A percentile compares a stretch with the other conserved stretches of the same genome.
Conservation (phyloP, 257 asterid genomes). For the Solanum ahanhuiri region DNA sequence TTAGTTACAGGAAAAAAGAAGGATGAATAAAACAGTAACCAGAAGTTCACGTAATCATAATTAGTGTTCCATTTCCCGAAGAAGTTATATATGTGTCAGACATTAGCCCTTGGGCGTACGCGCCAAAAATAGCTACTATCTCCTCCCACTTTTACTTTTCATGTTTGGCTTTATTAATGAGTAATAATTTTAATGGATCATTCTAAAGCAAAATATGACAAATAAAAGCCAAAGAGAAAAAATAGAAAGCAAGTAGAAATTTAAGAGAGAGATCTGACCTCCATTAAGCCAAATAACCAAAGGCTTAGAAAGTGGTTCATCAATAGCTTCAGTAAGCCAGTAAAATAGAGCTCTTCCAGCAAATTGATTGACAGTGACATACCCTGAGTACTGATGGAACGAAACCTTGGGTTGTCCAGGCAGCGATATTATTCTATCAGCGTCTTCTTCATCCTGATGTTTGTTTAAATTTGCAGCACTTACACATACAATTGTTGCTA, state of each 20-base stretch:
- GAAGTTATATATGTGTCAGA: background rate
- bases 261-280: slow-evolving; percentile 28
- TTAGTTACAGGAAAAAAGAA: background rate
- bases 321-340: slow-evolving; percentile 74
- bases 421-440: slow-evolving; percentile 52
- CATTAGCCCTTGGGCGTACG: background rate
- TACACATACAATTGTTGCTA: background rate
- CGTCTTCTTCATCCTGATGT: slow-evolving; percentile 33
- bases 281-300: slow-evolving; percentile 95
- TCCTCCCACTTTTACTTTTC: no score
- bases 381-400: slow-evolving; percentile 78
- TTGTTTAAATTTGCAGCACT: background rate
- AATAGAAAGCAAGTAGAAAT: background rate
- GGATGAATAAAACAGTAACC: background rate
- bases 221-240: no score
- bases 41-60: background rate
- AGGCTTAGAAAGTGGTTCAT: slow-evolving; percentile 42
- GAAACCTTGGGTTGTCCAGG: slow-evolving; percentile 87
- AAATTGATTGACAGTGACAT: slow-evolving; percentile 55
- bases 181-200: no score
- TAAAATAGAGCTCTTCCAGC: slow-evolving; percentile 89
- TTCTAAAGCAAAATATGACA: no score
- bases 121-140: background rate
- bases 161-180: no score
- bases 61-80: background rate